A percentile compares a stretch with the other conserved stretches of the same genome.
These are phyloP conservation scores for Backusella tarrabulga DNA, from an alignment of 192 early-diverging fungal genomes.

Conservation along the genomic window DNA sequence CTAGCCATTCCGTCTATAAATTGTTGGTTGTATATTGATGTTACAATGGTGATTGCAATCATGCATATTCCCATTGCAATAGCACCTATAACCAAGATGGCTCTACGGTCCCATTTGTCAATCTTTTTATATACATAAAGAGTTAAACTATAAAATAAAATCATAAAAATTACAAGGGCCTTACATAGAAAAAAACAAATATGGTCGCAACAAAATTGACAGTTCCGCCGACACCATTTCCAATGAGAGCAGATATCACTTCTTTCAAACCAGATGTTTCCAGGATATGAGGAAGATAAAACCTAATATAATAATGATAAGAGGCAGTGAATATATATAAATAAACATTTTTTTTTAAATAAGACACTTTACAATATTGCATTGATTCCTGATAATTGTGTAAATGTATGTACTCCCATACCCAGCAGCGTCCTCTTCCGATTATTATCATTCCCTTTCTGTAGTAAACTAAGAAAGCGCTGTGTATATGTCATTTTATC, in stretches of 20 bases:
- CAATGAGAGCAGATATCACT: slow-evolving; percentile 11
- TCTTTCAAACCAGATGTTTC: slow-evolving; percentile 19
- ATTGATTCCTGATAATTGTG: slow-evolving; percentile 79
- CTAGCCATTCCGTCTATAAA: slow-evolving; percentile 23
- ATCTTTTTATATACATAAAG: slow-evolving; percentile 38
- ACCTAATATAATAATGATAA: slow-evolving; percentile 12
- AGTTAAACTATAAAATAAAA: neutral
- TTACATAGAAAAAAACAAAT: slow-evolving; percentile 41
- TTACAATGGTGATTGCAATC: slow-evolving; percentile 20
- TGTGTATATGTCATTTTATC: slow-evolving; percentile 33
- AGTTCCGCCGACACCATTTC: slow-evolving; percentile 25
- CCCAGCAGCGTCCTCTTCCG: slow-evolving; percentile 55
- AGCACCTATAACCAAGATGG: slow-evolving; percentile 64
- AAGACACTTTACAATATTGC: slow-evolving; percentile 58
- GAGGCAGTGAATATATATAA: neutral
- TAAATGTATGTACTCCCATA: slow-evolving; percentile 57
- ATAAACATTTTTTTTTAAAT: no score
- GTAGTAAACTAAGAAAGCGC: slow-evolving; percentile 47
- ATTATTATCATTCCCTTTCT: slow-evolving; percentile 44
- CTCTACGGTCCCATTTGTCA: slow-evolving; percentile 68
- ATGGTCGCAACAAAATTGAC: slow-evolving; percentile 29
- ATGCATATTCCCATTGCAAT: slow-evolving; percentile 31
- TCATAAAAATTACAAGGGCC: neutral
- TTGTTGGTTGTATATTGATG: neutral
- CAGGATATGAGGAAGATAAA: slow-evolving; percentile 29